Evolutionary conservation across 1,284 basidiomycete genomes (phyloP).

Genomic region (Rhodotorula sp.): DNA sequence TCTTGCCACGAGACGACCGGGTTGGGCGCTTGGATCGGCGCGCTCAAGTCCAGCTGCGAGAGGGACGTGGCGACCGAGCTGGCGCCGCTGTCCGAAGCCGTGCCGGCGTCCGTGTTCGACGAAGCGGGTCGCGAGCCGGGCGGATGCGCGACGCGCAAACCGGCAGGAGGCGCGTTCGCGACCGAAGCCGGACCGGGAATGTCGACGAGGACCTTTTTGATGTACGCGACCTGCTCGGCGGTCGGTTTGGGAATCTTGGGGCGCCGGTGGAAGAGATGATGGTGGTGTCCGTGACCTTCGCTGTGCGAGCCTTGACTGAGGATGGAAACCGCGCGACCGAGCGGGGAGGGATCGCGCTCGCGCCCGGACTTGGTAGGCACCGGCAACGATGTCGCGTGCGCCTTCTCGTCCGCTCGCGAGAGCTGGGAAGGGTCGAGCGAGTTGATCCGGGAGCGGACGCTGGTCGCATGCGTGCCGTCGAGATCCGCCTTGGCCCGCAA

Average conservation of each 20-base stretch:
- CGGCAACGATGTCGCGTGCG: conserved; percentile 1
- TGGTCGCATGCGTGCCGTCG: background rate
- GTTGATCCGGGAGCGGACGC: conserved; percentile 15
- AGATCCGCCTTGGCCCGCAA: background rate
- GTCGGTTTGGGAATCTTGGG: conserved; percentile 41
- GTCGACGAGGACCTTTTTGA: conserved; percentile 42
- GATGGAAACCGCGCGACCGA: conserved; percentile 27
- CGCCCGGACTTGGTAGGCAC: background rate
- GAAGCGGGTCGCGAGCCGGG: conserved; percentile 17
- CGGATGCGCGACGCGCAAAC: conserved; percentile 42
- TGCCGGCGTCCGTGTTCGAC: conserved; percentile 1
- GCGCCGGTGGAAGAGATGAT: conserved; percentile 13
- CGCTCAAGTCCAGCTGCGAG: conserved; percentile 22
- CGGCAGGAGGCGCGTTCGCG: conserved; percentile 12
- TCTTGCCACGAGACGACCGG: conserved; percentile 27
- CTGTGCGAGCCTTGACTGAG: conserved; percentile 15
- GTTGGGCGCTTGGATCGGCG: no score
- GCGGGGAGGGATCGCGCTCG: conserved; percentile 33
- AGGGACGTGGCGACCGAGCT: conserved; percentile 21
- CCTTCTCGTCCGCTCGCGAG: conserved; percentile 3
- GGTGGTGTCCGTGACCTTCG: conserved; percentile 3
- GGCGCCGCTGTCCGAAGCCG: conserved; percentile 4
- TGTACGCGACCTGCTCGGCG: conserved; percentile 42
- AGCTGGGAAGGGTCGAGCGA: conserved; percentile 32
- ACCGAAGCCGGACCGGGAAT: conserved; percentile 33